Base-by-base conservation (phyloP, 495 filamentous ascomycete species). In the Paragyromitra xinjiangensis region DNA sequence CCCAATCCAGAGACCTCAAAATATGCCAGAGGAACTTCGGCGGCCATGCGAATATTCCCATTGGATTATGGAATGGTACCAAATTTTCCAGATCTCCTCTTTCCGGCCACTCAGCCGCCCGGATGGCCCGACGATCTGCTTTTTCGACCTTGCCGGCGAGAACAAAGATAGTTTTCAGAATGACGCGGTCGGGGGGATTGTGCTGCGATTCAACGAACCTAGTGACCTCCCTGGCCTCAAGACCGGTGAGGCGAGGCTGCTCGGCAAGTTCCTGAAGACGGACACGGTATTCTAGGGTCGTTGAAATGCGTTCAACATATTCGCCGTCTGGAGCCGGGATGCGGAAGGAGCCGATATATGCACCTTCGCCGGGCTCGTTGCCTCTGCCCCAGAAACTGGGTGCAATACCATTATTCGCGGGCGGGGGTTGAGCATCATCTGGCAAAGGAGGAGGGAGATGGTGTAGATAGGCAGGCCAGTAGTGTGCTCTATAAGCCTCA, bases 21-120 rank as follows among this genome's bases (percentile, higher is more conserved):
- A 79, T 79, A 58, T 79, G 74, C 77, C 77, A 79, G 0, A 79
- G 50, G 56, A 78, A 71, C 8, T 55, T 72, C 37, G 58, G 77
- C 16, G 77, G 77, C 77, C 77, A 79, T 9, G 75, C 77, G 0
- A 79, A 63, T 26, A 79, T 72, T 8, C 77, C 77, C n/a, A 79
- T 40, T 1, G 77, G 77, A 45, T 63, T 78, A 22, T 79, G 64
- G 2, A 65, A 50, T 3, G 66, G 75, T 0, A 79, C 66, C 24
- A 79, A 9, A 1, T 50, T 42, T 59, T 70, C 74, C 1, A 78
- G 53, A 6, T 66, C 53, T 2, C 75, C 75, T 3, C 67, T 63
- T 7, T 69, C 53, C 1, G 77, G 77, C 77, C 77, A 79, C 51
- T 77, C 77, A 0, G 75, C 26, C 29, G 45, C 50, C 0, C 77